These are phyloP conservation scores for Epicoccum nigrum DNA, from an alignment of 2,329 filamentous ascomycete genomes.

Conservation along the genomic window DNA sequence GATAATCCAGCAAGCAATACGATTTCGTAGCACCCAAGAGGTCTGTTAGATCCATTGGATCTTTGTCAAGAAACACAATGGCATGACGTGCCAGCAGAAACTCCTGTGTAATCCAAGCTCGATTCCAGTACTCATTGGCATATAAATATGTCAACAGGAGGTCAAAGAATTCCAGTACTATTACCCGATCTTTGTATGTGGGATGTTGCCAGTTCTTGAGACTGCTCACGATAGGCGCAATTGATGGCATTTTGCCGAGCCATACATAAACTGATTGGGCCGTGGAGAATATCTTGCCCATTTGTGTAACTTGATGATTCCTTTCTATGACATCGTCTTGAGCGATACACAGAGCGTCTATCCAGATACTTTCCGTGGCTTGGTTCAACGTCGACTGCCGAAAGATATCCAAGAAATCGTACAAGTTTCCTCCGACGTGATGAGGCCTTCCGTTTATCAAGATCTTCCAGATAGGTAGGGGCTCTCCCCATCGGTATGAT, in stretches of 20 bases:
- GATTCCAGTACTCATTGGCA: not conserved
- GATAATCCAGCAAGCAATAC: not conserved
- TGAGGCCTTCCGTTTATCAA: not conserved
- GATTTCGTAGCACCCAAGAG: not conserved
- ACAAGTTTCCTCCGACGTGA: not conserved
- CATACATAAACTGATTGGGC: constrained; percentile 2
- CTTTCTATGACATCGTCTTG: constrained; percentile 2
- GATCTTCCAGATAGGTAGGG: not conserved
- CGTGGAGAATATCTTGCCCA: constrained; percentile 2
- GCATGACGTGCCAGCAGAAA: not conserved
- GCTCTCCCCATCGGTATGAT: not conserved
- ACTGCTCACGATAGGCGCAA: not conserved
- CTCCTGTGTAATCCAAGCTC: not conserved
- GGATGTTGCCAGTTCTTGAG: not conserved
- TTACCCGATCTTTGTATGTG: not conserved
- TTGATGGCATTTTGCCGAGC: not conserved
- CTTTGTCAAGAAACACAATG: not conserved
- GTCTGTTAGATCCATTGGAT: not conserved
- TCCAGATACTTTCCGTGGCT: not conserved
- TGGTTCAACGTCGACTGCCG: not conserved
- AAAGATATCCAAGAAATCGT: not conserved
- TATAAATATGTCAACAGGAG: not conserved
- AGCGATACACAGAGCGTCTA: constrained; percentile 9
- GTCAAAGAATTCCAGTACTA: too few relatives aligned
- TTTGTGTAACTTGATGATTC: constrained; percentile 7